Percentiles rank a stretch among this genome's conserved stretches.
Conservation (phyloP, 352 stramenopile species). For the Phytophthora vignae region DNA sequence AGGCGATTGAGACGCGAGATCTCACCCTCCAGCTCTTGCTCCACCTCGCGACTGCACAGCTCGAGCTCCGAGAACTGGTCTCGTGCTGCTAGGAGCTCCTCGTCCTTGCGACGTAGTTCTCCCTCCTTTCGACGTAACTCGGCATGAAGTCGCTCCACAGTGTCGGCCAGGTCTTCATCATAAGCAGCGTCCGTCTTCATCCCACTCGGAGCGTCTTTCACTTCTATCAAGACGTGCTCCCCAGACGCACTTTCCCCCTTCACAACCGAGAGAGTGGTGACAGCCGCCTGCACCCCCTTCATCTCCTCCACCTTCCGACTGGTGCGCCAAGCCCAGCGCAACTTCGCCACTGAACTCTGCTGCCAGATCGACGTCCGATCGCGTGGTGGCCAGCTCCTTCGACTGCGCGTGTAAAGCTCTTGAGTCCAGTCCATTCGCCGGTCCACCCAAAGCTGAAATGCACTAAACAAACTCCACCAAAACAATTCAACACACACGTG, state of each 20-base stretch:
- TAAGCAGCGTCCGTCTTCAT: not conserved
- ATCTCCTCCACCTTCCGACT: not conserved
- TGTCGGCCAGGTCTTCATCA: not conserved
- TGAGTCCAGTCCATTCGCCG: not conserved
- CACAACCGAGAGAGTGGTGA: not conserved
- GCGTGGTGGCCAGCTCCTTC: not conserved
- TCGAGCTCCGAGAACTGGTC: slow-evolving; percentile 30
- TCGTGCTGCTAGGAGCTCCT: not conserved
- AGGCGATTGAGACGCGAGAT: slow-evolving; percentile 30
- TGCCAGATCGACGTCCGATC: not conserved
- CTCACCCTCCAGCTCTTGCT: slow-evolving; percentile 45
- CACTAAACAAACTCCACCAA: not conserved
- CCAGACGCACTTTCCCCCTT: not conserved
- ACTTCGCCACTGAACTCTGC: not conserved
- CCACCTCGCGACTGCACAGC: slow-evolving; percentile 39
- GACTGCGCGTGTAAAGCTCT: not conserved
- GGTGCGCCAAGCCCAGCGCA: not conserved
- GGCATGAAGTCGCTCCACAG: slow-evolving; percentile 1
- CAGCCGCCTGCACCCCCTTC: not conserved
- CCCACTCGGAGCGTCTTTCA: not conserved
- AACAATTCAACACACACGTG: not conserved
- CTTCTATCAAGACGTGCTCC: not conserved
- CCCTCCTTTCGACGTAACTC: slow-evolving; percentile 1
- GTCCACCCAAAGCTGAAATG: not conserved
- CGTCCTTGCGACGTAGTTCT: slow-evolving; percentile 13